These are phyloP conservation scores for Liquidambar formosana DNA, from an alignment of 164 flowering plant species.

Conservation along the genomic window DNA sequence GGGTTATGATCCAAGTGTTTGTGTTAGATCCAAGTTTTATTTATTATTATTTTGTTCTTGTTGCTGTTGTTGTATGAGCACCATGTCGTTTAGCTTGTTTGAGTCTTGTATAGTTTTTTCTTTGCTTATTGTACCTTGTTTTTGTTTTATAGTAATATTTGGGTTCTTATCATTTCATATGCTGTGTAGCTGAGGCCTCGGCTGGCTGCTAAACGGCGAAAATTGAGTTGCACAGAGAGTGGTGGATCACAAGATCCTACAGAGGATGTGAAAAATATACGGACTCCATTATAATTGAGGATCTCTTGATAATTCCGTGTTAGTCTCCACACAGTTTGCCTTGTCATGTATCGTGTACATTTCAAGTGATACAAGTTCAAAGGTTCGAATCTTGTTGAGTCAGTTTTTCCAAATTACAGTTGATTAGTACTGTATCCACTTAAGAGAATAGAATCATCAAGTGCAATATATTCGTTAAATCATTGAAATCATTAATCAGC, in stretches of 20 bases:
- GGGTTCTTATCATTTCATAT: neutral
- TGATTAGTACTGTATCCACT: neutral
- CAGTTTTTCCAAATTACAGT: neutral
- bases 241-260: slow-evolving; percentile 2
- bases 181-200: slow-evolving; percentile 45
- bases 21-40: no score
- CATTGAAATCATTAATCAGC: slow-evolving; percentile 1
- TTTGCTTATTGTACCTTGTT: neutral
- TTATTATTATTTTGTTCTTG: no score
- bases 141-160: slow-evolving; percentile 5
- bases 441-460: neutral
- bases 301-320: neutral
- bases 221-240: slow-evolving; percentile 14
- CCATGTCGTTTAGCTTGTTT: no score
- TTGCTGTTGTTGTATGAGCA: no score
- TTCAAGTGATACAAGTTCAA: neutral
- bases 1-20: no score
- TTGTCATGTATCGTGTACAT: slow-evolving; percentile 2
- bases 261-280: neutral
- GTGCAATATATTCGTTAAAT: neutral
- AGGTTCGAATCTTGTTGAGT: neutral
- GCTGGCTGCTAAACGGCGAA: slow-evolving; percentile 38
- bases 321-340: neutral
- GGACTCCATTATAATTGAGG: slow-evolving; percentile 3
- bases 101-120: no score